Evolutionary conservation across 2,329 filamentous ascomycete species (phyloP).

Genomic region (Cladosporium austrohemisphaericum): DNA sequence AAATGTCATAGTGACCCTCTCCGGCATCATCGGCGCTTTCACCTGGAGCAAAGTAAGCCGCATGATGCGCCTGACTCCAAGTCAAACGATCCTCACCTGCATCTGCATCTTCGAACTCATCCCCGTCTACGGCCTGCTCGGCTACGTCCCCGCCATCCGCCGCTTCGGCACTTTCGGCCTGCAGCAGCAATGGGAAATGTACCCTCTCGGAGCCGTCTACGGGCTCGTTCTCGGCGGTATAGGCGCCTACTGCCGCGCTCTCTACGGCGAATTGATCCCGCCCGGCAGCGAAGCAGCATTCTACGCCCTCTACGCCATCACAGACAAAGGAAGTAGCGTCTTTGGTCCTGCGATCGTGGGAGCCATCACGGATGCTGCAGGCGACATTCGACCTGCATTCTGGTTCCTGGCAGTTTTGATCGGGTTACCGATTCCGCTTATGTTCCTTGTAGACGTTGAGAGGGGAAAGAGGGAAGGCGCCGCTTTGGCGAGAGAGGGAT

Average conservation of each 20-base stretch:
- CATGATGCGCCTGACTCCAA: conserved; percentile 65
- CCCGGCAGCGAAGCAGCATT: conserved; percentile 93
- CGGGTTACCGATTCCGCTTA: conserved; percentile 75
- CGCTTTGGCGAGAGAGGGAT: conserved; percentile 31
- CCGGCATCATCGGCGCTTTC: conserved; percentile 83
- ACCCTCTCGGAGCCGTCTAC: conserved; percentile 82
- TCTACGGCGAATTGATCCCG: conserved; percentile 91
- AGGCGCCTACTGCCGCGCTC: conserved; percentile 82
- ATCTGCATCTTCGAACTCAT: conserved; percentile 89
- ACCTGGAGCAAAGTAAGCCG: conserved; percentile 79
- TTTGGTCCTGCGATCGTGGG: conserved; percentile 95
- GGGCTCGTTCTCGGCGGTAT: conserved; percentile 92
- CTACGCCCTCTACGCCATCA: conserved; percentile 94
- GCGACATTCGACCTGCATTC: conserved; percentile 63
- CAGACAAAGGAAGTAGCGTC: conserved; percentile 90
- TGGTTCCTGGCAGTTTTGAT: conserved; percentile 87
- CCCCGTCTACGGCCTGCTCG: conserved; percentile 83
- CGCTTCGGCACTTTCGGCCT: conserved; percentile 73
- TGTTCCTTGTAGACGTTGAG: conserved; percentile 81
- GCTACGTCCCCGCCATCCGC: conserved; percentile 77
- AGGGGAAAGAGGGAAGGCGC: conserved; percentile 43
- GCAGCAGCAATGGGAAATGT: conserved; percentile 97
- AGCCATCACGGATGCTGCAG: conserved; percentile 72
- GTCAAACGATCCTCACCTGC: conserved; percentile 88
- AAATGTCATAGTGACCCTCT: conserved; percentile 83